Conservation (phyloP, 495 filamentous ascomycete genomes). For the Xylaria venustula region DNA sequence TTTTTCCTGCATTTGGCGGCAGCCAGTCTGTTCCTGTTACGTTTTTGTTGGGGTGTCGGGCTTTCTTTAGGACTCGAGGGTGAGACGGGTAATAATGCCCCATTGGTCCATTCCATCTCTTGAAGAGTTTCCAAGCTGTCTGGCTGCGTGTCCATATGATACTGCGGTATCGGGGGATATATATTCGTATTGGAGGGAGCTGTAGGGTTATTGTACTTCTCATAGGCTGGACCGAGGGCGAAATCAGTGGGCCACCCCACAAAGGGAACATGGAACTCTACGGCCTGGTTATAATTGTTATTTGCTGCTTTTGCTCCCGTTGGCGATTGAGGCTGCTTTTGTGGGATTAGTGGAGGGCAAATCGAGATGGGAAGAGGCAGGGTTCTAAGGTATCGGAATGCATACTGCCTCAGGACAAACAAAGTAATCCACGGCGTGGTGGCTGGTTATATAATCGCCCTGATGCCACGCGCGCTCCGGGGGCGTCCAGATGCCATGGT, state of each 20-base stretch:
- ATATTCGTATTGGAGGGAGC: neutral
- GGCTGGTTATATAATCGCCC: neutral
- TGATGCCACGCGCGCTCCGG: neutral
- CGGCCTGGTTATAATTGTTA: neutral
- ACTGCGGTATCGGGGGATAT: neutral
- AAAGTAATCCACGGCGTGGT: neutral
- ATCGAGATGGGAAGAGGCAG: neutral
- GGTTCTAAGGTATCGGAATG: neutral
- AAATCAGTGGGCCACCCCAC: neutral
- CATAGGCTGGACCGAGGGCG: neutral
- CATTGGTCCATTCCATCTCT: neutral
- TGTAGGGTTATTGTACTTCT: neutral
- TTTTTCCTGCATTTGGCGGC: conserved; percentile 8
- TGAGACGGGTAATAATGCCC: neutral
- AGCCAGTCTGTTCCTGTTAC: conserved; percentile 4
- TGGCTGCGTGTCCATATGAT: neutral
- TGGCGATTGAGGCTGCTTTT: neutral
- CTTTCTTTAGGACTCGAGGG: neutral
- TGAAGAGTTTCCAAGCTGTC: neutral
- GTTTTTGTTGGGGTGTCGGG: neutral
- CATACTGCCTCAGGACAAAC: neutral
- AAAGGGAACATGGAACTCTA: neutral
- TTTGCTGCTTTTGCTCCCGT: neutral
- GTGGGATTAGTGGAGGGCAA: neutral
- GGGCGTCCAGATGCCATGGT: neutral